Evolutionary conservation across 2,329 filamentous ascomycete genomes (phyloP).

Genomic region (Neofusicoccum cordaticola): DNA sequence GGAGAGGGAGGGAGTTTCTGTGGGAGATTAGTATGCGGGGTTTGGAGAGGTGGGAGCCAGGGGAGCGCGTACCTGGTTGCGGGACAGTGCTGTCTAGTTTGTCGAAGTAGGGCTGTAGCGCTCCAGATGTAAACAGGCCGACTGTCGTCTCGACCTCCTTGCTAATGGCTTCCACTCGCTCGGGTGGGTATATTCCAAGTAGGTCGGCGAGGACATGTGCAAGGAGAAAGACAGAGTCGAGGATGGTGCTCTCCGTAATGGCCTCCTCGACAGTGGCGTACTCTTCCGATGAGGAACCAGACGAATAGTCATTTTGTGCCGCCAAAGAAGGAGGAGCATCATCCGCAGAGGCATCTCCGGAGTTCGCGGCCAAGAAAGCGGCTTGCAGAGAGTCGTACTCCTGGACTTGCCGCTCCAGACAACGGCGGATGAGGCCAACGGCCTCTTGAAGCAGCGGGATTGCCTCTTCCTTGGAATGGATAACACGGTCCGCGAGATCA

Average conservation of each 20-base stretch:
- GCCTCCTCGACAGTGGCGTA: conserved; percentile 68
- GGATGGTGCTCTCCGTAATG: conserved; percentile 60
- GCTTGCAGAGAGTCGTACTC: conserved; percentile 42
- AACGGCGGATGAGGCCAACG: conserved; percentile 57
- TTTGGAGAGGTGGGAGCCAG: too few species aligned
- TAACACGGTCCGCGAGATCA: conserved; percentile 56
- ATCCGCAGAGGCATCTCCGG: conserved; percentile 21
- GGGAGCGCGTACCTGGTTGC: conserved; percentile 19
- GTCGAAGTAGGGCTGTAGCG: neutral
- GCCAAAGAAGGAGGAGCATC: conserved; percentile 18
- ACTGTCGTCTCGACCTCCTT: conserved; percentile 52
- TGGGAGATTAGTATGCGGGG: conserved; percentile 23
- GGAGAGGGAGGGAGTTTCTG: conserved; percentile 32
- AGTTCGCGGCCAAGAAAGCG: conserved; percentile 31
- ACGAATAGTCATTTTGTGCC: conserved; percentile 13
- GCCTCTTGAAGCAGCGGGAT: conserved; percentile 58
- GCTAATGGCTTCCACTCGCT: conserved; percentile 54
- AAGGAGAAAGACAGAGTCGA: conserved; percentile 47
- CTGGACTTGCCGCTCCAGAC: conserved; percentile 44
- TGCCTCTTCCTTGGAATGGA: conserved; percentile 43
- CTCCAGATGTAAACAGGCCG: neutral
- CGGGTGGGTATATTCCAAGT: conserved; percentile 63
- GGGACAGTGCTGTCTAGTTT: conserved; percentile 19
- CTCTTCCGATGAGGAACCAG: conserved; percentile 49
- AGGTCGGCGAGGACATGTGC: conserved; percentile 41